Evolutionary conservation across 2,329 filamentous ascomycete species (phyloP).

Genomic region (Xylariaceae sp.): DNA sequence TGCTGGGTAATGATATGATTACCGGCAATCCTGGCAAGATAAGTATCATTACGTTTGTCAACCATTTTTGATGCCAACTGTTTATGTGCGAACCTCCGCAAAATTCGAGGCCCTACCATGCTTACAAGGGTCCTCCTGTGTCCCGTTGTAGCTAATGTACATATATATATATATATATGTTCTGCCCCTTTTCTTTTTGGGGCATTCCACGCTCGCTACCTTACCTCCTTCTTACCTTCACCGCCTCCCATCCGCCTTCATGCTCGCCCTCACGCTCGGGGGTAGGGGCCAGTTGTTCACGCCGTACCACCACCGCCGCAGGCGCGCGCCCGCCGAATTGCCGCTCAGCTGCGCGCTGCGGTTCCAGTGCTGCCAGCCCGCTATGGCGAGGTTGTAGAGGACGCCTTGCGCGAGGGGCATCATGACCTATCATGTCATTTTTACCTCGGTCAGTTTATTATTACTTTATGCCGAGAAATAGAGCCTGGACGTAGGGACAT

Average conservation of each 20-base stretch:
- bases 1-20: conserved; percentile 3
- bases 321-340: conserved; percentile 65
- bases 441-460: neutral
- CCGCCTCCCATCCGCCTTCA: neutral
- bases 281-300: conserved; percentile 87
- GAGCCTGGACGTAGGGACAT: neutral
- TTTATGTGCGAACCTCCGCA: too few relatives aligned
- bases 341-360: conserved; percentile 70
- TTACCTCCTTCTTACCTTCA: neutral
- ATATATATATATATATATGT: too few relatives aligned
- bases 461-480: neutral
- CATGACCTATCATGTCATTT: conserved; percentile 54
- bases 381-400: conserved; percentile 78
- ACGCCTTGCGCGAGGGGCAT: conserved; percentile 84
- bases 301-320: conserved; percentile 90
- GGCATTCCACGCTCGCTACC: too few relatives aligned
- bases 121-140: too few relatives aligned
- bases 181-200: too few relatives aligned
- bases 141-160: neutral
- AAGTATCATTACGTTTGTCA: neutral
- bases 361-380: conserved; percentile 91
- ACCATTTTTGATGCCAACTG: neutral
- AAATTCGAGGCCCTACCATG: too few relatives aligned
- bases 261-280: conserved; percentile 7
- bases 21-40: too few relatives aligned